phyloP scores from a whole-genome alignment of 1,284 basidiomycete species.

The Papiliotrema fonsecae region DNA sequence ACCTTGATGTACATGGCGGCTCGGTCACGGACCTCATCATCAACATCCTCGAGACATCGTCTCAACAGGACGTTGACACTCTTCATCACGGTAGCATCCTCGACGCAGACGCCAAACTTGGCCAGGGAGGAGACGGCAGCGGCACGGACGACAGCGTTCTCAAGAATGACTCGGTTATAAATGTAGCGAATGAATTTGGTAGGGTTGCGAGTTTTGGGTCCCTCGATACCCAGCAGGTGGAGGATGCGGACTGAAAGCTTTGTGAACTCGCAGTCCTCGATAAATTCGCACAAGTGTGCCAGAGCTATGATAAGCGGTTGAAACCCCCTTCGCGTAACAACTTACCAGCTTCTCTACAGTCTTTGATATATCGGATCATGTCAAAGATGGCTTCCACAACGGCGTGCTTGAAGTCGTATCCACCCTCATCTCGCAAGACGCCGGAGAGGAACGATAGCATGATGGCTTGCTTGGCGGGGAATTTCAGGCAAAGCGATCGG shows the following conservation, averaged over 20 bases:
- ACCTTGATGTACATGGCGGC: slow-evolving; percentile 89
- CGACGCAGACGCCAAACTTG: slow-evolving; percentile 90
- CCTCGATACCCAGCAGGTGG: slow-evolving; percentile 90
- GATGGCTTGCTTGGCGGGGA: slow-evolving; percentile 90
- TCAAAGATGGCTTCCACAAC: slow-evolving; percentile 99
- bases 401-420: slow-evolving; percentile 98
- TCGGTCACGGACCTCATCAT: slow-evolving; percentile 97
- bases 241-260: slow-evolving; percentile 97
- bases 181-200: slow-evolving; percentile 99
- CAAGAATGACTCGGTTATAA: slow-evolving; percentile 97
- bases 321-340: slow-evolving; percentile 1
- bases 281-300: slow-evolving; percentile 99
- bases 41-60: slow-evolving; percentile 95
- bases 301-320: slow-evolving; percentile 58
- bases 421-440: slow-evolving; percentile 92
- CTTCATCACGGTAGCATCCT: slow-evolving; percentile 71
- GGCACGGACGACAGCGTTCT: slow-evolving; percentile 96
- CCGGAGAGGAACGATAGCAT: slow-evolving; percentile 94
- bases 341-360: slow-evolving; percentile 76
- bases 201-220: slow-evolving; percentile 89
- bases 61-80: slow-evolving; percentile 82
- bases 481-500: slow-evolving; percentile 96
- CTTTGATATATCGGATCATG: slow-evolving; percentile 97
- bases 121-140: slow-evolving; percentile 92
- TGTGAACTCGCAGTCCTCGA: slow-evolving; percentile 99